These are phyloP conservation scores for Nymphaea thermarum DNA, from an alignment of 164 flowering plant species.

Conservation along the genomic window DNA sequence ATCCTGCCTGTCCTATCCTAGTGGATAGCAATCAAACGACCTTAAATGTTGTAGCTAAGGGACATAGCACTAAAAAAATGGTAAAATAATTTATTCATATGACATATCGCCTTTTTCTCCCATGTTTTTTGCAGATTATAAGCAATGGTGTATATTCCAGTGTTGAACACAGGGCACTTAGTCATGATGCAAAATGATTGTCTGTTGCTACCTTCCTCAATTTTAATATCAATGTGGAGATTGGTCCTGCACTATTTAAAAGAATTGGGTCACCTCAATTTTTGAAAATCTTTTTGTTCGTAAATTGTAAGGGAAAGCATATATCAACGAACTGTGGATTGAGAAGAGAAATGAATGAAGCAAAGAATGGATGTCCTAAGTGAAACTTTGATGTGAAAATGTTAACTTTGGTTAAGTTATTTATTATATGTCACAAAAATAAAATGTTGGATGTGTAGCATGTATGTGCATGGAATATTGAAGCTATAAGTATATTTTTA, in stretches of 20 bases:
- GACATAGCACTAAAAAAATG: too few species aligned
- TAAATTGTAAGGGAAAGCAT: not conserved
- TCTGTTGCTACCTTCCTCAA: constrained; percentile 37
- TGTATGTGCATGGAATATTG: too few species aligned
- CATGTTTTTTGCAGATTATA: constrained; percentile 24
- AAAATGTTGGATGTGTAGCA: too few species aligned
- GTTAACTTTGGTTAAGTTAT: too few species aligned
- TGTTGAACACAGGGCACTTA: constrained; percentile 42
- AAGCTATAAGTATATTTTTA: too few species aligned
- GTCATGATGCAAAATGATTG: constrained; percentile 24
- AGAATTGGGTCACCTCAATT: not conserved
- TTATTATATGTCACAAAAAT: too few species aligned
- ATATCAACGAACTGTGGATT: not conserved
- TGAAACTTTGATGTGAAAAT: not conserved
- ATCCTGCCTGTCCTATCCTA: too few species aligned
- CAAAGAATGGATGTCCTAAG: not conserved
- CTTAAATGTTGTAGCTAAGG: too few species aligned
- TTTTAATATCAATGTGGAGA: not conserved
- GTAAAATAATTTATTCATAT: not conserved
- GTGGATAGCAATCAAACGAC: too few species aligned
- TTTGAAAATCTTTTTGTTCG: not conserved
- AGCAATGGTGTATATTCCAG: constrained; percentile 41
- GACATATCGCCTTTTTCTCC: not conserved
- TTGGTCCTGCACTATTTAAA: not conserved
- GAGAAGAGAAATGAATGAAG: not conserved